These are phyloP conservation scores for Biscogniauxia marginata DNA, from an alignment of 2,329 filamentous ascomycete genomes.

Conservation along the genomic window DNA sequence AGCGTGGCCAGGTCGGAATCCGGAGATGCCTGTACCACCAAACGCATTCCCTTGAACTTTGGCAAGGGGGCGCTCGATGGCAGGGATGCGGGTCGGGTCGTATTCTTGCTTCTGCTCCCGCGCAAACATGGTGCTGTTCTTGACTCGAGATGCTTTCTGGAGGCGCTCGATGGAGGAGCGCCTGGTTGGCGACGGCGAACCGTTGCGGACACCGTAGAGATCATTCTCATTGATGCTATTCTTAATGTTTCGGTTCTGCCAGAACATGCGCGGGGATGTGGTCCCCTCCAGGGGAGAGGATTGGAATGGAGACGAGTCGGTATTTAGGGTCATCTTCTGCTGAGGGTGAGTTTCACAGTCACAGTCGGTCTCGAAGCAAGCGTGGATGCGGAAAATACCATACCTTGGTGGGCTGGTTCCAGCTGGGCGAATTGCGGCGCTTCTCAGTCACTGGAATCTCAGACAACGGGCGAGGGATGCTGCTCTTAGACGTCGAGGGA, in stretches of 20 bases:
- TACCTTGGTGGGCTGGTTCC: slow-evolving; percentile 75
- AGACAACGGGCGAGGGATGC: slow-evolving; percentile 72
- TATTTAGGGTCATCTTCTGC: slow-evolving; percentile 67
- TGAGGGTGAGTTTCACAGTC: slow-evolving; percentile 21
- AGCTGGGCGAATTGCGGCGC: slow-evolving; percentile 89
- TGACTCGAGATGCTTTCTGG: slow-evolving; percentile 91
- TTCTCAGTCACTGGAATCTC: slow-evolving; percentile 86
- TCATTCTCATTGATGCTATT: slow-evolving; percentile 68
- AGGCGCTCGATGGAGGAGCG: slow-evolving; percentile 93
- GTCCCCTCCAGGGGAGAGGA: slow-evolving; percentile 70
- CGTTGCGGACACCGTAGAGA: slow-evolving; percentile 54
- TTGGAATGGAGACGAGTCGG: slow-evolving; percentile 81
- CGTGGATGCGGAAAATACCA: slow-evolving; percentile 26
- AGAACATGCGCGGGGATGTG: slow-evolving; percentile 82
- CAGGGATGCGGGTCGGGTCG: slow-evolving; percentile 74
- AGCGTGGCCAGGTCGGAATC: slow-evolving; percentile 50
- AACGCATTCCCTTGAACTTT: slow-evolving; percentile 73
- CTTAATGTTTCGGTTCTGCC: slow-evolving; percentile 76
- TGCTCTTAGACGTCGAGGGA: slow-evolving; percentile 62
- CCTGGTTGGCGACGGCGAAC: slow-evolving; percentile 70
- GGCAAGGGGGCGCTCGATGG: slow-evolving; percentile 79
- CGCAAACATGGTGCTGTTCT: slow-evolving; percentile 96
- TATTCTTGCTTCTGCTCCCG: slow-evolving; percentile 91
- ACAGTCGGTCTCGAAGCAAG: slow-evolving; percentile 2
- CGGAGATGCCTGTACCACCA: slow-evolving; percentile 55